Evolutionary conservation across 2,329 filamentous ascomycete species (phyloP), one percentile per base, ranked within the genome.

Genomic region (Zymoseptoria passerinii): DNA sequence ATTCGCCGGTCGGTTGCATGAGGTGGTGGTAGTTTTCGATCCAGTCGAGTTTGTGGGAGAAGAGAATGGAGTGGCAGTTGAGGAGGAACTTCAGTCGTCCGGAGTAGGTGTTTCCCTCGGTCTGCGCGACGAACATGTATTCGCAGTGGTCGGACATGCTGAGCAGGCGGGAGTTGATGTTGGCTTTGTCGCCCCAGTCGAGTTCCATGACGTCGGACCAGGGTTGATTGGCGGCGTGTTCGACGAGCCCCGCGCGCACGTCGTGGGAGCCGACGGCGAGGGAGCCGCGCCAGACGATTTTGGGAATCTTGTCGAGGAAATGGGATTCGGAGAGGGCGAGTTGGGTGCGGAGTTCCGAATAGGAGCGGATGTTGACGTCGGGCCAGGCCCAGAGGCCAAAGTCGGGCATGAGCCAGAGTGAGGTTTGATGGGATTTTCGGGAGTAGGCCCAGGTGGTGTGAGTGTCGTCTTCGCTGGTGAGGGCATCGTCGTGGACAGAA

Each of bases 381-480:
- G 78, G 78, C 78, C 77, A 80, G 72, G 78, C 28, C 75, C 72
- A 76, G 72, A 81, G 68, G 18, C 76, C 77, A 57, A 80, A 80
- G 60, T 81, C 78, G 0, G 79, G 78, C 73, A 81, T 80, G 19
- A 81, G 67, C 78, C 78, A 81, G 6, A 72, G 66, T n/a, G 66
- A 67, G 48, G 77, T 72, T 19, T 72, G 68, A 9, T 73, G 23
- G 63, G 70, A 51, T 35, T 48, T 54, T 40, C 55, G 62, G 18
- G 62, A 66, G 50, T 61, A 68, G 23, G 65, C 65, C 66, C 65
- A 68, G 13, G 61, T 64, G 13, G 67, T 66, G 50, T 67, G 53
- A 5, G 65, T 68, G 5, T 60, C 61, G 19, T 59, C 20, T 18
- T 56, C 55, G 23, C 61, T 51, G 10, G 58, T 48, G n/a, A 63